Evolutionary conservation across 164 flowering plant genomes (phyloP), one percentile per base, ranked within the genome.

Genomic region (Malania oleifera): DNA sequence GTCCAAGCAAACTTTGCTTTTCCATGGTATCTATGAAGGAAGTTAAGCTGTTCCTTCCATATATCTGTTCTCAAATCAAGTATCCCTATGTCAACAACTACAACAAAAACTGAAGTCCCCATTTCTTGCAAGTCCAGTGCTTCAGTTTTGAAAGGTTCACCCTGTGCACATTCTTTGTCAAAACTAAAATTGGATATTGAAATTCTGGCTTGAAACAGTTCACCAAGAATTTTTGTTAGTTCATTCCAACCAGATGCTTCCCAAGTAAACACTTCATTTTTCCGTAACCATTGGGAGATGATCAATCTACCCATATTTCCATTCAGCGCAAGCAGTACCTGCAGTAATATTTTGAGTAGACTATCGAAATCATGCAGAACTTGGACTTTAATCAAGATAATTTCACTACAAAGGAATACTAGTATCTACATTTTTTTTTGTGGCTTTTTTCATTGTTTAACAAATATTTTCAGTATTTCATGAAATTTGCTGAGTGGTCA

Each of bases 191-290:
- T 54, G 14, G 55, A 47, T 12, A 9, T 59, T 54, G 57, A 25
- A 45, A 40, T 69, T 59, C 61, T 68, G 34, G 67, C 38, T 54
- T 65, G 75, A 59, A 82, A 77, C 40, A 78, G 58, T 55, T 77
- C 80, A 53, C 69, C 68, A 56, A 93, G 89, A 53, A 70, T 74
- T 64, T 77, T 84, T 14, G 95, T 86, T 23, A 93, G 75, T 56
- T 84, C 91, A 56, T 89, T 87, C 98, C 98, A 93, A 20, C 86
- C 91, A 15, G 90, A 86, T 60, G 91, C 87, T 73, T 83, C 95
- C 68, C 73, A 54, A 24, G 86, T 77, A 63, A 57, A 24, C 35
- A 83, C 68, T 29, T 88, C 86, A 23, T 74, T 72, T 64, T 72
- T 77, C 22, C 62, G 68, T 49, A 89, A 58, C 98, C 98, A 93